Evolutionary conservation across 371 early-diverging fungal genomes (phyloP).

Genomic region (Lichtheimia corymbifera): DNA sequence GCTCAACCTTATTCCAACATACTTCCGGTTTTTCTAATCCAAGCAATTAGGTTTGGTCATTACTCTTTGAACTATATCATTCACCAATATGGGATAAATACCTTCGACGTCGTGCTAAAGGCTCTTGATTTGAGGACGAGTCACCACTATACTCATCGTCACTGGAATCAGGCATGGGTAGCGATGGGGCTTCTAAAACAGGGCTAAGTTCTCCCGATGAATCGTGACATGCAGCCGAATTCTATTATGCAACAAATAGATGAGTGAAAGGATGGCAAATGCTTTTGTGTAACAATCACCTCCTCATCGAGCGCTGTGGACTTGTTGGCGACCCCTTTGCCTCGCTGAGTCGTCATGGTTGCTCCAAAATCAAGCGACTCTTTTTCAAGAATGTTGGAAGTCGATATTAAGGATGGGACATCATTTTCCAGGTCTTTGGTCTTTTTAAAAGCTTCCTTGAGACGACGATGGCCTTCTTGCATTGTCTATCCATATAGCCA

Average conservation of each 20-base stretch:
- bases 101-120: no score
- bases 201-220: conserved; percentile 17
- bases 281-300: background rate
- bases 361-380: conserved; percentile 1
- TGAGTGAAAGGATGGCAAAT: background rate
- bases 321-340: background rate
- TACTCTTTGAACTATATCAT: no score
- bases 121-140: no score
- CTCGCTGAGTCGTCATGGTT: background rate
- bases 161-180: conserved; percentile 11
- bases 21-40: background rate
- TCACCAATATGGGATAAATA: no score
- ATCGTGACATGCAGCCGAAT: background rate
- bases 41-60: background rate
- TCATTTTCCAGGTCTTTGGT: conserved; percentile 14
- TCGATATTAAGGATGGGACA: background rate
- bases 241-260: background rate
- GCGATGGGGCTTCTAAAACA: conserved; percentile 16
- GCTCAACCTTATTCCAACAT: background rate
- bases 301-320: conserved; percentile 2
- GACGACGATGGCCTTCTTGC: conserved; percentile 35
- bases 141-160: conserved; percentile 10
- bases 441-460: conserved; percentile 41
- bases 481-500: conserved; percentile 21
- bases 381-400: background rate